Percentiles rank a stretch among this genome's conserved stretches.
These are phyloP conservation scores for Euphorbia corollata DNA, from an alignment of 441 rosid species.

Conservation along the genomic window DNA sequence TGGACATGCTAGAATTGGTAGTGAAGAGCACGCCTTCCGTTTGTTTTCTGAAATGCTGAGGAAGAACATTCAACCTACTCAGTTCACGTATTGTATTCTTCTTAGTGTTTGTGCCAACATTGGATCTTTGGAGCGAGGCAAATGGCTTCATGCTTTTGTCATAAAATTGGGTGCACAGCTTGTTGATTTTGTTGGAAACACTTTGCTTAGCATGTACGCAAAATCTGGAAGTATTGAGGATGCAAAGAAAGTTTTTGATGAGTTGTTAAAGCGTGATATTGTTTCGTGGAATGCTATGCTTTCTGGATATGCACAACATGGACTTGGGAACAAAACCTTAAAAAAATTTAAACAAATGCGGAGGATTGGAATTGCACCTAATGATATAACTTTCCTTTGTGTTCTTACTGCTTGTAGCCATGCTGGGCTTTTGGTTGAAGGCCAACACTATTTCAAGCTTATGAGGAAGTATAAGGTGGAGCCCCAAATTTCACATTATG, in stretches of 20 bases:
- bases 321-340: slow-evolving; percentile 34
- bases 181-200: slow-evolving; percentile 45
- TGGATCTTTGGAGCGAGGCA: slow-evolving; percentile 60
- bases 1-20: slow-evolving; percentile 46
- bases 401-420: slow-evolving; percentile 51
- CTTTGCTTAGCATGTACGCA: slow-evolving; percentile 73
- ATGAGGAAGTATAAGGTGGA: slow-evolving; percentile 35
- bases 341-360: slow-evolving; percentile 32
- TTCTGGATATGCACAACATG: slow-evolving; percentile 60
- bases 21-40: slow-evolving; percentile 42
- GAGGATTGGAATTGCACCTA: slow-evolving; percentile 33
- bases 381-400: slow-evolving; percentile 41
- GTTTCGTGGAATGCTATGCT: slow-evolving; percentile 74
- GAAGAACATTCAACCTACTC: slow-evolving; percentile 41
- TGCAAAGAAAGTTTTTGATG: slow-evolving; percentile 45
- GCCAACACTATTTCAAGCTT: slow-evolving; percentile 28
- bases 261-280: slow-evolving; percentile 36
- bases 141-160: slow-evolving; percentile 52
- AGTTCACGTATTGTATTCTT: slow-evolving; percentile 59
- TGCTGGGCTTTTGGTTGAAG: slow-evolving; percentile 39
- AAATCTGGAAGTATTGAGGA: slow-evolving; percentile 61
- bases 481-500: slow-evolving; percentile 35
- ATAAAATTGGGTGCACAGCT: slow-evolving; percentile 44
- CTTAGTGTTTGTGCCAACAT: slow-evolving; percentile 58
- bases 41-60: slow-evolving; percentile 50